phyloP scores from a whole-genome alignment of 2,329 filamentous ascomycete genomes.

The Cladosporium sp. region DNA sequence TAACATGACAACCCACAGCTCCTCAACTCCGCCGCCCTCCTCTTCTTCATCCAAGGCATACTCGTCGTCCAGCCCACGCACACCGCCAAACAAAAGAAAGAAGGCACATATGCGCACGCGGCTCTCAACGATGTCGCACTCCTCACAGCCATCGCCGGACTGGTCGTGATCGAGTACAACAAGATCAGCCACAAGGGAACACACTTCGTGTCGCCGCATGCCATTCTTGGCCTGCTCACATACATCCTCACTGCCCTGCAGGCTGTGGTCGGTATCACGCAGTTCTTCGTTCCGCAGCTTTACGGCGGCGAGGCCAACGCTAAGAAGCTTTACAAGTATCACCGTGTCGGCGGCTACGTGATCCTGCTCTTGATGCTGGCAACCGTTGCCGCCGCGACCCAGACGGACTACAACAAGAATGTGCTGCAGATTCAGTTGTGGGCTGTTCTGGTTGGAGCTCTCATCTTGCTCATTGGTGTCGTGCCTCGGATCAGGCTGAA shows the following conservation, averaged over 20 bases:
- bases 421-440: slow-evolving; percentile 71
- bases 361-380: slow-evolving; percentile 66
- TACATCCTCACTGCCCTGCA: slow-evolving; percentile 68
- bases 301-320: slow-evolving; percentile 78
- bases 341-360: slow-evolving; percentile 72
- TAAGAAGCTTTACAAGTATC: slow-evolving; percentile 85
- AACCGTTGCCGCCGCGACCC: slow-evolving; percentile 69
- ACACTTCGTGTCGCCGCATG: slow-evolving; percentile 79
- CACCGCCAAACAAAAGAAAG: slow-evolving; percentile 66
- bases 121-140: slow-evolving; percentile 64
- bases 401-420: slow-evolving; percentile 68
- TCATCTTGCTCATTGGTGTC: slow-evolving; percentile 67
- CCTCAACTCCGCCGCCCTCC: slow-evolving; percentile 54
- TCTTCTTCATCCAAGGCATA: slow-evolving; percentile 73
- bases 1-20: slow-evolving; percentile 23
- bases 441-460: slow-evolving; percentile 63
- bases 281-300: slow-evolving; percentile 69
- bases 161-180: slow-evolving; percentile 75
- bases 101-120: slow-evolving; percentile 63
- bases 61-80: slow-evolving; percentile 85
- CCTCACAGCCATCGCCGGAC: slow-evolving; percentile 58
- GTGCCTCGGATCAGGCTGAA: slow-evolving; percentile 74
- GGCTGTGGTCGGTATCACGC: slow-evolving; percentile 73
- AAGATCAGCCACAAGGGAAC: slow-evolving; percentile 64
- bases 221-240: slow-evolving; percentile 73